Percentiles rank a stretch among this genome's conserved stretches.
These are phyloP conservation scores for Naganishia randhawae DNA, from an alignment of 768 basidiomycete species.

Conservation along the genomic window DNA sequence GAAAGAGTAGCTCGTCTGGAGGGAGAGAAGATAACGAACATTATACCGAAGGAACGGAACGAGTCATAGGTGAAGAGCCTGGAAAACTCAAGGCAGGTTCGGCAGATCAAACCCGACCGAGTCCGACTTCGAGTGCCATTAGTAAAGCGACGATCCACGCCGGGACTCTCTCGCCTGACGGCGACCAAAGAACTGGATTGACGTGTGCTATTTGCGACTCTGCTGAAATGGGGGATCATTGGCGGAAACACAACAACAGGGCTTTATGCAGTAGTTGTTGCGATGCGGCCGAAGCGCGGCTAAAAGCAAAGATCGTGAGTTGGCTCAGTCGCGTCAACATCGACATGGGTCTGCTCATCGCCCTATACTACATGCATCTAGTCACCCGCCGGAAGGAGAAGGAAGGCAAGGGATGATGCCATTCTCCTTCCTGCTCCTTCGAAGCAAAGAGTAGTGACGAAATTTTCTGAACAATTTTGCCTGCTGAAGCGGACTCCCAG, in stretches of 20 bases:
- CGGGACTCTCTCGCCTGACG: neutral
- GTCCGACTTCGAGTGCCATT: neutral
- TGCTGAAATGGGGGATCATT: neutral
- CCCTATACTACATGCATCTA: neutral
- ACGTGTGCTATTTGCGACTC: neutral
- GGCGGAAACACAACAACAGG: neutral
- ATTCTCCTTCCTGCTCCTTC: conserved; percentile 3
- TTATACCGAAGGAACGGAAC: too few species aligned
- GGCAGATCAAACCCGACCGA: too few species aligned
- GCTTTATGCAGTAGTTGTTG: neutral
- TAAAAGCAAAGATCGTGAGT: neutral
- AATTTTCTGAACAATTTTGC: neutral
- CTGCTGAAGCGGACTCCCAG: neutral
- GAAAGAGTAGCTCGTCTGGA: neutral
- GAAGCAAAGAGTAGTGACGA: neutral
- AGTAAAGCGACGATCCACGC: neutral
- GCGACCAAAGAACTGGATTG: too few species aligned
- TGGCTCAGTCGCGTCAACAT: neutral
- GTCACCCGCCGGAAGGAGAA: neutral
- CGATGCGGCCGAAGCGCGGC: neutral
- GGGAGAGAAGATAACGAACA: neutral
- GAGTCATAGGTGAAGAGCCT: neutral
- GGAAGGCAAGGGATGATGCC: conserved; percentile 7
- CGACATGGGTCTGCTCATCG: neutral
- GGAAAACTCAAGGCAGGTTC: too few species aligned